These are phyloP conservation scores for Aureobasidium sp. DNA, from an alignment of 2,329 filamentous ascomycete species.

Conservation along the genomic window DNA sequence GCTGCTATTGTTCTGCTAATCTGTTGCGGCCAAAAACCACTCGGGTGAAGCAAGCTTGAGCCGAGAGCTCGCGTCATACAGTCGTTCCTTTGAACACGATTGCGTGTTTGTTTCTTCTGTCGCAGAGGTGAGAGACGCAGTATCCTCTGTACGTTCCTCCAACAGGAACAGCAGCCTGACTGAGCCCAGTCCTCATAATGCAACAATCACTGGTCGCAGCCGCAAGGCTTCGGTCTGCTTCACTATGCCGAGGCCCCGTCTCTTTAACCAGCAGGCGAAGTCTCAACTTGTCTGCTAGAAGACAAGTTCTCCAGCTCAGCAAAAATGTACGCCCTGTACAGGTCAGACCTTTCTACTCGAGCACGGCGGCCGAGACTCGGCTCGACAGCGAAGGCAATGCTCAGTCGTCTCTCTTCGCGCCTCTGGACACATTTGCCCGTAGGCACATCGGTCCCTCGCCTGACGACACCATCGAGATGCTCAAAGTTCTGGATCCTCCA, in stretches of 20 bases:
- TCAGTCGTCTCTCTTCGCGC: constrained; percentile 28
- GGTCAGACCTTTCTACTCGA: constrained; percentile 17
- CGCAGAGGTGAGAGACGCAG: neutral
- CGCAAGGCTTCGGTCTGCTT: constrained; percentile 9
- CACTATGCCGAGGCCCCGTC: neutral
- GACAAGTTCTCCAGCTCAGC: neutral
- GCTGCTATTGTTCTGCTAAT: neutral
- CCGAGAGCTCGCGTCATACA: constrained; percentile 6
- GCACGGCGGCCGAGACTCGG: constrained; percentile 3
- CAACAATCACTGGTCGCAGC: constrained; percentile 12
- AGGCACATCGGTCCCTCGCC: constrained; percentile 82
- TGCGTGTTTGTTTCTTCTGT: neutral
- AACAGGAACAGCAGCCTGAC: neutral
- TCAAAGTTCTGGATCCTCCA: constrained; percentile 69
- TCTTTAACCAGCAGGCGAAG: constrained; percentile 6
- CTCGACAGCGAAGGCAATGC: constrained; percentile 13
- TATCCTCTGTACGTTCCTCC: neutral
- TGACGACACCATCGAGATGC: constrained; percentile 66
- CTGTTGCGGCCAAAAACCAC: neutral
- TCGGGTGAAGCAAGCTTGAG: constrained; percentile 7
- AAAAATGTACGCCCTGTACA: constrained; percentile 5
- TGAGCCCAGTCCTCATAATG: neutral
- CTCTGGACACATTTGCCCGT: constrained; percentile 62
- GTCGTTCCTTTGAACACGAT: neutral
- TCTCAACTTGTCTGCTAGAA: constrained; percentile 8